phyloP scores from a whole-genome alignment of 1,139 yeast species.

The Yamadazyma triangularis region DNA sequence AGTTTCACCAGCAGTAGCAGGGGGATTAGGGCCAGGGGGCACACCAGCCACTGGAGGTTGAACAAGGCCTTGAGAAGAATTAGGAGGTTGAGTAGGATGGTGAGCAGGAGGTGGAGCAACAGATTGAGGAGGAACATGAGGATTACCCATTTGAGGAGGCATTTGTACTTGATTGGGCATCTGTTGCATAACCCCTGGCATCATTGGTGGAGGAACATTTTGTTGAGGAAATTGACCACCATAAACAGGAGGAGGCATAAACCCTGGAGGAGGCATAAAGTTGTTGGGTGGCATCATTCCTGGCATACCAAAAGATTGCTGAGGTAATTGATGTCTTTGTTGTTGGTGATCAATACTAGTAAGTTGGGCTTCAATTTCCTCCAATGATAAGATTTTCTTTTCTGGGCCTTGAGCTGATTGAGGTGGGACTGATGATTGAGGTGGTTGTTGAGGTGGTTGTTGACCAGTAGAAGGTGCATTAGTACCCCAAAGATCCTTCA shows the following conservation, averaged over 20 bases:
- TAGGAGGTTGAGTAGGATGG: too few relatives aligned
- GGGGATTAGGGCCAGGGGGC: constrained; percentile 6
- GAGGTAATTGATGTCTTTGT: constrained; percentile 20
- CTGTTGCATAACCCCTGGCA: constrained; percentile 12
- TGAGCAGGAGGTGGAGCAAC: constrained; percentile 12
- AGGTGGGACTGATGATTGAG: too few relatives aligned
- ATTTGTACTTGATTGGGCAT: constrained; percentile 6
- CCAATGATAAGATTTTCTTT: constrained; percentile 57
- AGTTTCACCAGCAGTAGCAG: background rate
- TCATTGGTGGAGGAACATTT: constrained; percentile 19
- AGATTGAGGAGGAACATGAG: constrained; percentile 14
- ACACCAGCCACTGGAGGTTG: too few relatives aligned
- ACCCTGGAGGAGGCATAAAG: constrained; percentile 37
- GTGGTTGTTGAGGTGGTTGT: constrained; percentile 4
- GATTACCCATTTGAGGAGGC: constrained; percentile 6
- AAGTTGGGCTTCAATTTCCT: constrained; percentile 75
- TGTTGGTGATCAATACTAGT: constrained; percentile 41
- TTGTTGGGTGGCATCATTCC: constrained; percentile 40
- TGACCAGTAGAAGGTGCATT: constrained; percentile 16
- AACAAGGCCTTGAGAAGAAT: too few relatives aligned
- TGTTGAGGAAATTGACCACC: constrained; percentile 26
- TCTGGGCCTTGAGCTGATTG: constrained; percentile 15
- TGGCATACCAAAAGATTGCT: constrained; percentile 31
- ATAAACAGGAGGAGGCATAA: constrained; percentile 39
- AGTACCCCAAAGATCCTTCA: constrained; percentile 48